Conservation (phyloP, 495 filamentous ascomycete genomes). For the Lichina pygmaea region DNA sequence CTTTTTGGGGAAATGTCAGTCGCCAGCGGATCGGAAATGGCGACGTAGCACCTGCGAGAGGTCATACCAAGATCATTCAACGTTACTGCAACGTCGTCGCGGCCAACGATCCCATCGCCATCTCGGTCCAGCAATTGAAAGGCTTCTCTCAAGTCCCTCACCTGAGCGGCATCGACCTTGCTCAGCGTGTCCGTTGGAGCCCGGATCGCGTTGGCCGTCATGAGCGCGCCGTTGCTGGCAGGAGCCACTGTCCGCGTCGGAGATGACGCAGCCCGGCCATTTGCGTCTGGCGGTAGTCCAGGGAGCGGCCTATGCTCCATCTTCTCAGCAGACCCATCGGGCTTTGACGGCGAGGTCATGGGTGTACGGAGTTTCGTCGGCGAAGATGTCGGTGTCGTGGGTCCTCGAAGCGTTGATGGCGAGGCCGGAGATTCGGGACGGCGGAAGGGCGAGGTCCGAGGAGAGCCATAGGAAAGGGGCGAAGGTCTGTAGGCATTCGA, state of each 20-base stretch:
- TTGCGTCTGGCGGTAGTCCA: background rate
- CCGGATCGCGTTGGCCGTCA: background rate
- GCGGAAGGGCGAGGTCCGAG: slow-evolving; percentile 3
- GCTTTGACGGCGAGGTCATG: background rate
- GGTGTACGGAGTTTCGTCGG: slow-evolving; percentile 1
- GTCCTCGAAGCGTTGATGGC: slow-evolving; percentile 2
- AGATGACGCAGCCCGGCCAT: background rate
- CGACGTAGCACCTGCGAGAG: background rate
- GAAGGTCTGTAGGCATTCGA: slow-evolving; percentile 2
- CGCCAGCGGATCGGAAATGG: background rate
- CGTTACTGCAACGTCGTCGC: slow-evolving; percentile 57
- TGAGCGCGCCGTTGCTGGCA: background rate
- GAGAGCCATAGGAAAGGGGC: slow-evolving; percentile 3
- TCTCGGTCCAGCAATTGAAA: slow-evolving; percentile 71
- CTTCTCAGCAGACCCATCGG: background rate
- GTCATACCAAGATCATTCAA: slow-evolving; percentile 44
- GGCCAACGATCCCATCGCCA: slow-evolving; percentile 46
- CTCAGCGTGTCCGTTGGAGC: slow-evolving; percentile 14
- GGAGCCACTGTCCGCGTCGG: background rate
- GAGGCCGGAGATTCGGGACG: slow-evolving; percentile 3
- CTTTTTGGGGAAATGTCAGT: slow-evolving; percentile 11
- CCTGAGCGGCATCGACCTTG: slow-evolving; percentile 36
- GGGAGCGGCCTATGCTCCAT: background rate
- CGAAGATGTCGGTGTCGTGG: slow-evolving; percentile 2
- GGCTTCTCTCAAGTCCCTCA: slow-evolving; percentile 52